Evolutionary conservation across 176 grass and related monocot genomes (phyloP).

Genomic region (Cenchrus americanus): DNA sequence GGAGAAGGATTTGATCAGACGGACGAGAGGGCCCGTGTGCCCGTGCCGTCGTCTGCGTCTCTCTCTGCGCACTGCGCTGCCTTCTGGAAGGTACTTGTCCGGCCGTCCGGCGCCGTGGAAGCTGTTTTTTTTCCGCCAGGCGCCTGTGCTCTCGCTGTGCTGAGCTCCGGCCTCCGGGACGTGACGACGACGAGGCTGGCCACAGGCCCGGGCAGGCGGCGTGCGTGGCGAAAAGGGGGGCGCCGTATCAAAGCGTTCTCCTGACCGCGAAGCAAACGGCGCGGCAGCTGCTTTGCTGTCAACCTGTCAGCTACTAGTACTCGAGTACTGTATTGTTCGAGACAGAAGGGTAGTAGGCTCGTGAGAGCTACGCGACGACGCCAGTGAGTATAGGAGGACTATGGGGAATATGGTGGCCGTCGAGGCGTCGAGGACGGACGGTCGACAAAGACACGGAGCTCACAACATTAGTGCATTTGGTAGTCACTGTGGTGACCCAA

Average conservation of each 20-base stretch:
- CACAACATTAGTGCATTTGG: too few relatives aligned
- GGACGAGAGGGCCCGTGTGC: not conserved
- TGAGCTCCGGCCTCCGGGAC: not conserved
- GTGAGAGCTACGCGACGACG: too few relatives aligned
- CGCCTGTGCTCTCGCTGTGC: not conserved
- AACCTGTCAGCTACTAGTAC: too few relatives aligned
- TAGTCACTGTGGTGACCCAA: too few relatives aligned
- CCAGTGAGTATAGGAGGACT: too few relatives aligned
- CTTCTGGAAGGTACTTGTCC: conserved; percentile 40
- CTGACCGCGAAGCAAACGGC: not conserved
- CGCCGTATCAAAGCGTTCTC: conserved; percentile 25
- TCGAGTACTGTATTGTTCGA: too few relatives aligned
- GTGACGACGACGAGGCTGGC: not conserved
- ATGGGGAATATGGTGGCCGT: too few relatives aligned
- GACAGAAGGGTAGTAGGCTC: too few relatives aligned
- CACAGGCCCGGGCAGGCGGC: not conserved
- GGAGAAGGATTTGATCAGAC: conserved; percentile 8
- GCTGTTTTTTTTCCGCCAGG: not conserved
- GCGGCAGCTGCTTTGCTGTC: too few relatives aligned
- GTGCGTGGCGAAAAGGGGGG: not conserved
- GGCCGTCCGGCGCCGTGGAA: conserved; percentile 40
- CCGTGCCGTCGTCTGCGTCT: not conserved
- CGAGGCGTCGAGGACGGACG: too few relatives aligned
- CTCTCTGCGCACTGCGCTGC: not conserved
- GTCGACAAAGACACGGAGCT: too few relatives aligned